A percentile compares a stretch with the other conserved stretches of the same genome.
phyloP scores from a whole-genome alignment of 495 filamentous ascomycete species.

The Alectoria sarmentosa region DNA sequence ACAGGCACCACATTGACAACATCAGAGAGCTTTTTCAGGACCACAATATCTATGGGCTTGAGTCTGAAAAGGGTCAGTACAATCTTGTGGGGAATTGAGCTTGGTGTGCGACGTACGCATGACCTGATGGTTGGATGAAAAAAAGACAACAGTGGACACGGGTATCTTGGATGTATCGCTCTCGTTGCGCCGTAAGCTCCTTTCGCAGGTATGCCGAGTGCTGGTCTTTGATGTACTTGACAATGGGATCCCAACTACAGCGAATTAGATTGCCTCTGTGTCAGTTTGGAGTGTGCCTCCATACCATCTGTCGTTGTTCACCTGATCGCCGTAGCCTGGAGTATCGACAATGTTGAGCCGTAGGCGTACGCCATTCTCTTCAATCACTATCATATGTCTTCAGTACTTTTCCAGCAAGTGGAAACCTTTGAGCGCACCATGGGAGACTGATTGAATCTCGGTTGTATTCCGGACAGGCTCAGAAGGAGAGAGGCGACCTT shows the following conservation, averaged over 20 bases:
- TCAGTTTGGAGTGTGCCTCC: not conserved
- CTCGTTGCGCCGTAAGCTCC: conserved; percentile 98
- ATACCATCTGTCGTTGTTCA: conserved; percentile 77
- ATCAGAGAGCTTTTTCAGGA: conserved; percentile 97
- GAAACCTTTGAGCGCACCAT: conserved; percentile 49
- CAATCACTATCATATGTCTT: conserved; percentile 59
- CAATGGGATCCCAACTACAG: conserved; percentile 78
- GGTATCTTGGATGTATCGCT: conserved; percentile 98
- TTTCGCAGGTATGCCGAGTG: conserved; percentile 99
- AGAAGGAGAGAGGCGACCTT: conserved; percentile 85
- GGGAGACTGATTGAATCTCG: conserved; percentile 94
- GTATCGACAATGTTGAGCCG: conserved; percentile 76
- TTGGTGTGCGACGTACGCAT: conserved; percentile 55
- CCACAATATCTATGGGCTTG: conserved; percentile 99
- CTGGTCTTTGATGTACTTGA: conserved; percentile 99
- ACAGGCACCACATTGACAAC: conserved; percentile 99
- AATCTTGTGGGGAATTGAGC: not conserved
- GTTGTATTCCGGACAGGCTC: conserved; percentile 92
- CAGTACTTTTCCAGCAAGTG: conserved; percentile 13
- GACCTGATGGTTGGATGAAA: conserved; percentile 98
- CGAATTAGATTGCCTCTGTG: conserved; percentile 18
- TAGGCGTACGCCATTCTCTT: conserved; percentile 85
- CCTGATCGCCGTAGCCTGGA: conserved; percentile 72
- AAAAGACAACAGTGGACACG: conserved; percentile 99
- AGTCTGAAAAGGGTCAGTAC: conserved; percentile 39